Conservation (phyloP, 1,284 basidiomycete species). For the Rhodotorula sp. region DNA sequence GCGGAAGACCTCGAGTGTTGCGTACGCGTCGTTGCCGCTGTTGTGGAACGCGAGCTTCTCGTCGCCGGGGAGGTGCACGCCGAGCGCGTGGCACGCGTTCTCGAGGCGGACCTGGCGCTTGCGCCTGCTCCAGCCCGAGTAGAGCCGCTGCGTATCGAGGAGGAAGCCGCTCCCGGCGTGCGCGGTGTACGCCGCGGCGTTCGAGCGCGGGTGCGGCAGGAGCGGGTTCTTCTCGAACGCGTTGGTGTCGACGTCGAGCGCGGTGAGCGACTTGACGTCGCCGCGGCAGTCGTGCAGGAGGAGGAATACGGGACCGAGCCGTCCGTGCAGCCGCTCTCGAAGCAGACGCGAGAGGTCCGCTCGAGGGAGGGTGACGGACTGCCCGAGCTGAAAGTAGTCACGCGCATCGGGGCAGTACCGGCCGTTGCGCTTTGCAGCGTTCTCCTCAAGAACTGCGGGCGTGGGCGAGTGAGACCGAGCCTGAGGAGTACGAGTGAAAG, state of each 20-base stretch:
- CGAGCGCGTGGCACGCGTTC: slow-evolving; percentile 63
- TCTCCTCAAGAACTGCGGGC: slow-evolving; percentile 59
- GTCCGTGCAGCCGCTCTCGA: slow-evolving; percentile 19
- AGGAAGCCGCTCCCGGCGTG: slow-evolving; percentile 54
- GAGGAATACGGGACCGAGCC: slow-evolving; percentile 67
- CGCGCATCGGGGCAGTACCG: slow-evolving; percentile 65
- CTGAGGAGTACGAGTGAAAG: background rate
- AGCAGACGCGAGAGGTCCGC: slow-evolving; percentile 4
- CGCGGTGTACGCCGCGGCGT: slow-evolving; percentile 49
- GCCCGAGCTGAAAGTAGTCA: slow-evolving; percentile 68
- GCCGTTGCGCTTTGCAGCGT: slow-evolving; percentile 61
- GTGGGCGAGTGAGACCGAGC: background rate
- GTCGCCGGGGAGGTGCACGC: slow-evolving; percentile 51
- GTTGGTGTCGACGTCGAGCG: slow-evolving; percentile 59
- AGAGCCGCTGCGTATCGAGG: slow-evolving; percentile 71
- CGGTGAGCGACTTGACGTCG: slow-evolving; percentile 69
- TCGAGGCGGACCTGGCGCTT: slow-evolving; percentile 59
- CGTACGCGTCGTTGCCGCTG: slow-evolving; percentile 74
- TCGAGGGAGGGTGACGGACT: slow-evolving; percentile 60
- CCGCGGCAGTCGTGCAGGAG: slow-evolving; percentile 73
- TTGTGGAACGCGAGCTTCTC: slow-evolving; percentile 66
- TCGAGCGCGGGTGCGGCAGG: slow-evolving; percentile 55
- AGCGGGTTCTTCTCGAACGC: slow-evolving; percentile 56
- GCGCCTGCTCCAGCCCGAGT: slow-evolving; percentile 66
- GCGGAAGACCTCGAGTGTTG: slow-evolving; percentile 32